These are phyloP conservation scores for Backusella mclennaniae DNA, from an alignment of 192 early-diverging fungal genomes.

Conservation along the genomic window DNA sequence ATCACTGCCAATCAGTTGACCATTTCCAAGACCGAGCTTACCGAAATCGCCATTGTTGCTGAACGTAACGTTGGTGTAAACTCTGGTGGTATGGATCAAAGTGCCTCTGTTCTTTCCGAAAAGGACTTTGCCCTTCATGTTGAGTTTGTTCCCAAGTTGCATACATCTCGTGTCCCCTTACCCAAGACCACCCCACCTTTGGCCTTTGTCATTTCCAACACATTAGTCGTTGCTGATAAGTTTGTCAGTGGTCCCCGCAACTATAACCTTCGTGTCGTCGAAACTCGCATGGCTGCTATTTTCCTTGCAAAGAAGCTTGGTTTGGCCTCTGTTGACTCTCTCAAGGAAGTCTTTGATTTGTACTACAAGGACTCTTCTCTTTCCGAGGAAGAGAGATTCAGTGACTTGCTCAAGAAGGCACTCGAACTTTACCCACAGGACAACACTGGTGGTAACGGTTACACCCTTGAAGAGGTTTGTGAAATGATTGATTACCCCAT, in stretches of 20 bases:
- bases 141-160: slow-evolving; percentile 74
- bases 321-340: slow-evolving; percentile 33
- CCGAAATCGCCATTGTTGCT: slow-evolving; percentile 70
- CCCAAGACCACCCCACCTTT: slow-evolving; percentile 51
- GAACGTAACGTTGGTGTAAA: slow-evolving; percentile 83
- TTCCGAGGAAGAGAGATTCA: slow-evolving; percentile 21
- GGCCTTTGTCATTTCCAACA: slow-evolving; percentile 88
- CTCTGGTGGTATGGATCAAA: slow-evolving; percentile 85
- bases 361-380: slow-evolving; percentile 40
- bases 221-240: slow-evolving; percentile 84
- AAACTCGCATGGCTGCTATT: slow-evolving; percentile 77
- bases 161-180: slow-evolving; percentile 57
- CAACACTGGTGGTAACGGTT: slow-evolving; percentile 34
- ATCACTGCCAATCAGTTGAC: slow-evolving; percentile 47
- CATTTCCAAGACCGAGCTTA: slow-evolving; percentile 51
- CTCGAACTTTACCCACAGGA: slow-evolving; percentile 32
- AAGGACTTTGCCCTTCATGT: slow-evolving; percentile 71
- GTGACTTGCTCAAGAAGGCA: slow-evolving; percentile 21
- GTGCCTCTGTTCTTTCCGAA: slow-evolving; percentile 76
- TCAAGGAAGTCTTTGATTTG: slow-evolving; percentile 43
- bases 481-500: slow-evolving; percentile 31
- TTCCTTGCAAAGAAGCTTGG: slow-evolving; percentile 57
- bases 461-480: slow-evolving; percentile 40
- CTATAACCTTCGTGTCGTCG: slow-evolving; percentile 95
- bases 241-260: slow-evolving; percentile 78